These are phyloP conservation scores for Stereum hirsutum DNA, from an alignment of 1,284 basidiomycete species.

Conservation along the genomic window DNA sequence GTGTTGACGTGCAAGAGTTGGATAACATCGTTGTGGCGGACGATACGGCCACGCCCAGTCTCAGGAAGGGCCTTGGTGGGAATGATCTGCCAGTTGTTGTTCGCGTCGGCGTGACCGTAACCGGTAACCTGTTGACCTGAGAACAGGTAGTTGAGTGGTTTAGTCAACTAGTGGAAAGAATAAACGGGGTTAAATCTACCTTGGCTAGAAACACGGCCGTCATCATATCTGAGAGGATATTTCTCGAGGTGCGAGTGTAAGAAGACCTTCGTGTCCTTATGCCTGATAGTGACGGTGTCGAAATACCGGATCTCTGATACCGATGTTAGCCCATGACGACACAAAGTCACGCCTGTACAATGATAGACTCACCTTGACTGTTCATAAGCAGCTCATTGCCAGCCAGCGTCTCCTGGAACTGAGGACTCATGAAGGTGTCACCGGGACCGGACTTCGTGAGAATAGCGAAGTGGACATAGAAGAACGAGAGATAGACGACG, in stretches of 20 bases:
- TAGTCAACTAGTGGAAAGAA: background rate
- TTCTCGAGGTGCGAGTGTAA: constrained; percentile 88
- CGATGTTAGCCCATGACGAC: constrained; percentile 1
- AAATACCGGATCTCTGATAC: constrained; percentile 84
- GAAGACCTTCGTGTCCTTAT: constrained; percentile 90
- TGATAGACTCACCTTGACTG: constrained; percentile 64
- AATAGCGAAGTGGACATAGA: constrained; percentile 92
- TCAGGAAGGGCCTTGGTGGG: constrained; percentile 90
- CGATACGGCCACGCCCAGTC: constrained; percentile 80
- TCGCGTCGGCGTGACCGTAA: constrained; percentile 87
- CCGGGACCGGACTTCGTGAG: constrained; percentile 90
- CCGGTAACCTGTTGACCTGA: constrained; percentile 97
- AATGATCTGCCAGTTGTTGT: constrained; percentile 95
- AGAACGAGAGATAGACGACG: constrained; percentile 90
- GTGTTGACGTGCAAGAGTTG: constrained; percentile 89
- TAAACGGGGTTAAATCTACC: constrained; percentile 32
- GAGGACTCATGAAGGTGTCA: constrained; percentile 95
- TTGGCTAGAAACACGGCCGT: constrained; percentile 93
- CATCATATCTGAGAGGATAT: constrained; percentile 93
- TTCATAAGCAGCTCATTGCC: constrained; percentile 91
- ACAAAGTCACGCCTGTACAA: constrained; percentile 1
- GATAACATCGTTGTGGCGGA: constrained; percentile 83
- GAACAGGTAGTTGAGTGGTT: background rate
- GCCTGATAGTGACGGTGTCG: constrained; percentile 82
- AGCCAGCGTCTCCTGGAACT: constrained; percentile 92